phyloP scores from a whole-genome alignment of 495 filamentous ascomycete genomes.

The Filosporella fistucella region DNA sequence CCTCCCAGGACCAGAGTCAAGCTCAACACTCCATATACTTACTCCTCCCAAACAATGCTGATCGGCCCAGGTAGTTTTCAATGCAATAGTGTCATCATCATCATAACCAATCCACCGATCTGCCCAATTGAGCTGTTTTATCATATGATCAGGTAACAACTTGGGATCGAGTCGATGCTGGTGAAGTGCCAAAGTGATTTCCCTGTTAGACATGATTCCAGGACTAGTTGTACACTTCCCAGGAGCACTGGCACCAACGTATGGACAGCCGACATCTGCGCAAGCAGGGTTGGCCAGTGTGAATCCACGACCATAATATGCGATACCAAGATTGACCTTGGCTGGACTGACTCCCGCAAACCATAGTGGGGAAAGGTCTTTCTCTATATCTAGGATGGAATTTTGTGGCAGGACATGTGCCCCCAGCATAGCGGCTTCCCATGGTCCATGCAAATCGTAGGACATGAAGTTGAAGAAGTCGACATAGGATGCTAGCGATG shows the following conservation, averaged over 20 bases:
- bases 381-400: constrained; percentile 35
- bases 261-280: constrained; percentile 24
- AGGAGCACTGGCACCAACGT: constrained; percentile 22
- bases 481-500: constrained; percentile 33
- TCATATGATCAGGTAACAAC: constrained; percentile 17
- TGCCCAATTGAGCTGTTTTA: constrained; percentile 27
- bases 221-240: constrained; percentile 26
- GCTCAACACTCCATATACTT: constrained; percentile 14
- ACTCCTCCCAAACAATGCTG: constrained; percentile 28
- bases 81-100: constrained; percentile 23
- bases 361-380: constrained; percentile 31
- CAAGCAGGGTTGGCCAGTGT: constrained; percentile 14
- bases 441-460: constrained; percentile 30
- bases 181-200: constrained; percentile 23
- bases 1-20: constrained; percentile 12
- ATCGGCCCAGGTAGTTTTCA: constrained; percentile 27
- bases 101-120: constrained; percentile 31
- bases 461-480: constrained; percentile 49
- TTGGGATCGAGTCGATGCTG: constrained; percentile 16
- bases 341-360: constrained; percentile 24
- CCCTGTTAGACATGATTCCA: constrained; percentile 28
- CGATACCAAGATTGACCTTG: constrained; percentile 36
- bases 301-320: constrained; percentile 36
- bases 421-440: constrained; percentile 6
- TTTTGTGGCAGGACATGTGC: constrained; percentile 23